Evolutionary conservation across 1,284 basidiomycete species (phyloP), one percentile per base, ranked within the genome.

Genomic region (Rhizopogon parksii): DNA sequence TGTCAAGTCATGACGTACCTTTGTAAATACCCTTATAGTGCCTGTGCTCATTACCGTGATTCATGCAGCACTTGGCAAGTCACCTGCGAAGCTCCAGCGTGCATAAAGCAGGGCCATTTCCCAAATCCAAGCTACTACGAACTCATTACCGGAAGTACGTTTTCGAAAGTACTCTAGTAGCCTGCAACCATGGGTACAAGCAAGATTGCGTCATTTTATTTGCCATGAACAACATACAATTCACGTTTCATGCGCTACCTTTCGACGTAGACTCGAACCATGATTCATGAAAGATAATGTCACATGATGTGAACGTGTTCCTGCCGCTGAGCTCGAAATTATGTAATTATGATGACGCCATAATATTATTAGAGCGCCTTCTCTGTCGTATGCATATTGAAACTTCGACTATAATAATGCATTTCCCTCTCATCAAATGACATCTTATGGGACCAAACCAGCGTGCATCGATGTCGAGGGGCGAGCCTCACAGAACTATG

Each of bases 401-500:
- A 19, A 19, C 2, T 19, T 19, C 19, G 19, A 19, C 2, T 19
- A 19, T 19, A 19, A 19, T 19, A 19, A 19, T 19, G 2, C 6
- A 14, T 19, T 15, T 42, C 40, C 40, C 40, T 42, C 30, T 52
- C 49, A 9, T 24, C 9, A 3, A 17, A 52, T 52, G 51, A 15
- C 21, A 24, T 24, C 21, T 24, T 52, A 27, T 12, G 40, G 40
- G 4, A 52, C 40, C 6, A 19, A 40, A 14, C 36, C 36, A 12
- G 52, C 36, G 12, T 53, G 52, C n/a, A 52, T 52, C 17, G 32
- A 17, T 17, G 52, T 53, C 7, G 50, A 52, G 25, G 52, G 50
- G n/a, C 37, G 15, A 9, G n/a, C 27, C 9, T 34, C 21, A 4
- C 21, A 24, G 21, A 24, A 24, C 21, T 24, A 24, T 53, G 27